phyloP scores from a whole-genome alignment of 2,329 filamentous ascomycete genomes.

The Ceratocystis cacaofunesta region DNA sequence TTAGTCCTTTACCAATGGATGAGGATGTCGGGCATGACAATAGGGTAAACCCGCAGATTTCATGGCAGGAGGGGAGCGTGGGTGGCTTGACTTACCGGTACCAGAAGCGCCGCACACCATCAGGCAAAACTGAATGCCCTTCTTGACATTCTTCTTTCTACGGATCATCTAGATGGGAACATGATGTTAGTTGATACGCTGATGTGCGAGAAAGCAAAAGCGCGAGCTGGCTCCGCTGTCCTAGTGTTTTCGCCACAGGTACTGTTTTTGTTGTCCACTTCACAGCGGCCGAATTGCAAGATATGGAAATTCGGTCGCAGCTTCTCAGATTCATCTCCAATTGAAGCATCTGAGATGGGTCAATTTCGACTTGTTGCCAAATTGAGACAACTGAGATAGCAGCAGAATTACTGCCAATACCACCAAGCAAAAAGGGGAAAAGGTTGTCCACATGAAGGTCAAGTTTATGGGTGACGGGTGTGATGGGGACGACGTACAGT shows the following conservation, averaged over 20 bases:
- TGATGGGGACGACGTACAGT: conserved; percentile 22
- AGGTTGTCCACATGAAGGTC: conserved; percentile 10
- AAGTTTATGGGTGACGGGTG: background rate
- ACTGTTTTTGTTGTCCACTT: background rate
- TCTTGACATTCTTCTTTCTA: conserved; percentile 99
- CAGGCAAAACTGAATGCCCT: conserved; percentile 99
- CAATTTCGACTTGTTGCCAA: background rate
- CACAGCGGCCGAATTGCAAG: background rate
- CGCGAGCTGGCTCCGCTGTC: conserved; percentile 3
- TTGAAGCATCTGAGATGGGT: background rate
- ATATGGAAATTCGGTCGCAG: background rate
- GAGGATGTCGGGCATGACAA: no score
- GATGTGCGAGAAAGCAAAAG: conserved; percentile 12
- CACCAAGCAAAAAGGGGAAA: background rate
- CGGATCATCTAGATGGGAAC: conserved; percentile 62
- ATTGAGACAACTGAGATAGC: background rate
- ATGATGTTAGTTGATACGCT: conserved; percentile 21
- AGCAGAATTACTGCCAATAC: background rate
- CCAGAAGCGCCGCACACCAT: conserved; percentile 99
- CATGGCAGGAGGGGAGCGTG: conserved; percentile 16
- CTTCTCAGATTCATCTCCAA: no score
- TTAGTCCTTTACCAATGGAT: no score
- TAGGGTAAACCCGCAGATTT: background rate
- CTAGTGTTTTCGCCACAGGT: background rate
- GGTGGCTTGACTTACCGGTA: conserved; percentile 53